phyloP scores from a whole-genome alignment of 371 early-diverging fungal genomes.

The Lichtheimia ornata region DNA sequence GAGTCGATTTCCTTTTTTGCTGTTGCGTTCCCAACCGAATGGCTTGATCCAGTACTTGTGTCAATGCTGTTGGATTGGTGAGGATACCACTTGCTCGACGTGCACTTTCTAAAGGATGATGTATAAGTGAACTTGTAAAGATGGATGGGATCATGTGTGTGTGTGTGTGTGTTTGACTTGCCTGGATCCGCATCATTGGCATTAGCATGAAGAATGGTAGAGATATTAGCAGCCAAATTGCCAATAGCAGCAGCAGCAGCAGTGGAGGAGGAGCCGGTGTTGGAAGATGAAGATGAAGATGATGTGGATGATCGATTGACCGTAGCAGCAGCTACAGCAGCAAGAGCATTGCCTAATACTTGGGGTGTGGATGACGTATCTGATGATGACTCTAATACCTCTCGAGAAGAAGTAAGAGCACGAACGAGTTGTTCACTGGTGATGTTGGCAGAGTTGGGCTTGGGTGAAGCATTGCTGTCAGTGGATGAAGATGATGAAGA shows the following conservation, averaged over 20 bases:
- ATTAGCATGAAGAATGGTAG: slow-evolving; percentile 23
- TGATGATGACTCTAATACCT: not conserved
- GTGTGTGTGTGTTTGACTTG: not conserved
- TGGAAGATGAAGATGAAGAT: not conserved
- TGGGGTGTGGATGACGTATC: slow-evolving; percentile 18
- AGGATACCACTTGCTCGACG: not conserved
- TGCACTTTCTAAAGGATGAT: not conserved
- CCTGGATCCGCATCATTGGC: not conserved
- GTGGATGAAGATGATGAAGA: not conserved
- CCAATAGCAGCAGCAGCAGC: slow-evolving; percentile 36
- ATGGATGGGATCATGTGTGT: too few relatives aligned
- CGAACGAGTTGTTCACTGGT: slow-evolving; percentile 43
- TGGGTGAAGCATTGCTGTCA: not conserved
- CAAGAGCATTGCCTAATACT: slow-evolving; percentile 39
- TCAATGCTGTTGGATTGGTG: slow-evolving; percentile 8
- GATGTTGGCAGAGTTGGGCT: slow-evolving; percentile 1
- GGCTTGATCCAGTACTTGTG: slow-evolving; percentile 16
- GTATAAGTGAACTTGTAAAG: not conserved
- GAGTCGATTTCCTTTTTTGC: slow-evolving; percentile 3
- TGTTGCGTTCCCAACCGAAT: slow-evolving; percentile 8
- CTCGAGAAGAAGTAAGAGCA: slow-evolving; percentile 28
- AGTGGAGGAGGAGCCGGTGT: too few relatives aligned
- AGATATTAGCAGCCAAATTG: slow-evolving; percentile 42
- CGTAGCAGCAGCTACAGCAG: slow-evolving; percentile 39
- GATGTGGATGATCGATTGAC: not conserved